Base-by-base conservation (phyloP, 768 basidiomycete species). In the Macrocybe gigantea region DNA sequence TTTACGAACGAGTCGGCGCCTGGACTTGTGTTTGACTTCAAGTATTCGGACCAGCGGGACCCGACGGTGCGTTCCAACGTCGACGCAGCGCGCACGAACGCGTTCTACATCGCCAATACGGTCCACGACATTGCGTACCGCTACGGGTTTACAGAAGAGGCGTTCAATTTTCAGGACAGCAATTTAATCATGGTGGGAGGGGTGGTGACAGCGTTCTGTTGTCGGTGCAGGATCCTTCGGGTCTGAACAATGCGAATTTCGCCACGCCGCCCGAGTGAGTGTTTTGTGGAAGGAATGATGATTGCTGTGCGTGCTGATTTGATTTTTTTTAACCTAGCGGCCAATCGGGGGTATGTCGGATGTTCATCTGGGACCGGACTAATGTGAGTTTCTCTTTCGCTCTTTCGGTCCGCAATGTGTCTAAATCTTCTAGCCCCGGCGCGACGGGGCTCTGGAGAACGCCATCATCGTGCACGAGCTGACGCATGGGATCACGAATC, bases 191-290 rank as follows among this genome's bases (percentile, higher is more conserved):
- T 31, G 78, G 78, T 12, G 80, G 80, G 5, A 55, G 56, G 35
- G 79, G 67, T 5, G 66, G 64, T 41, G 80, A 83, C 58, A 67
- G 69, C 9, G 75, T 82, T 41, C 67, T 69, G 11, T 62, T 74
- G 38, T 75, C 72, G 33, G 75, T 80, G 1, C 78, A 82, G 58
- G 73, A 75, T 46, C 61, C 66, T 5, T 59, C 69, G 12, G 72
- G 72, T 2, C 53, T 61, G 6, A 65, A 78, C 57, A 74, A 76
- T 49, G 74, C 71, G 5, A 64, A 69, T 49, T 75, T 73, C 49
- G 63, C 67, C 1, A 71, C 71, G 0, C 93, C 93, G 68, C 95
- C 93, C 0, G 91, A 83, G 55, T 88, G 83, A 49, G 90, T 77
- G 51, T 94, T 86, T 53, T 75, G 79, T 65, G 93, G 91, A 3